Base-by-base conservation (phyloP, 108 stramenopile species). In the Pseudonitzschia pungens region DNA sequence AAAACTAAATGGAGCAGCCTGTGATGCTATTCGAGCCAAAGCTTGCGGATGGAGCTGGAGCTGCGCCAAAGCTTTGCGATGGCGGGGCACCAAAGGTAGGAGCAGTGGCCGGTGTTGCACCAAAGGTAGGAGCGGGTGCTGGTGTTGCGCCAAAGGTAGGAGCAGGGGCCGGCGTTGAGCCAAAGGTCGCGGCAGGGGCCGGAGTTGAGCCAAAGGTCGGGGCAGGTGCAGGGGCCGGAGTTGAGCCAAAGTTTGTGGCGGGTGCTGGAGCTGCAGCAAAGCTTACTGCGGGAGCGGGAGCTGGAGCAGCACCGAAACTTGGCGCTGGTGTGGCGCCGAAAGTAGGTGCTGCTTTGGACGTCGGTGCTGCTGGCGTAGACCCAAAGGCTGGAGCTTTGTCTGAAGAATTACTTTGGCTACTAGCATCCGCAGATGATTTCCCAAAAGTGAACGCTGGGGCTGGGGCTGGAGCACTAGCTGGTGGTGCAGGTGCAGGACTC, bases 201-300 rank as follows among this genome's bases (percentile, higher is more conserved):
- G 73, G 51, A 48, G 44, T 53, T 27, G 65, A 24, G 12, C 57
- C 57, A 58, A 58, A 58, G 29, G 12, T 26, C 12, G 70, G 57
- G 4, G 70, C 70, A 10, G 70, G 56, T n/a, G 70, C 70, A 10
- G 70, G 56, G 9, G 70, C 70, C 16, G 70, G 70, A 58, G 70
- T 71, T 5, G 70, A 71, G 2, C 70, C 70, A 59, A 71, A 69
- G 65, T 28, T 32, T 20, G 51, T 45, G 11, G 44, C 48, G 5
- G 71, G 50, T 36, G 54, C 43, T 56, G 53, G 52, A 10, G 60
- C 75, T 4, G 75, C 33, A 29, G 7, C 43, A 68, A 44, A 48
- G 45, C 45, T 48, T 10, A 18, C 18, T 4, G 45, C 18, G 16
- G 45, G 16, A 11, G 70, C 55, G 4, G 70, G 55, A 43, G 54